Evolutionary conservation across 148 eudicot species (phyloP), one percentile per base, ranked within the genome.

Genomic region (Heliosperma pusillum): DNA sequence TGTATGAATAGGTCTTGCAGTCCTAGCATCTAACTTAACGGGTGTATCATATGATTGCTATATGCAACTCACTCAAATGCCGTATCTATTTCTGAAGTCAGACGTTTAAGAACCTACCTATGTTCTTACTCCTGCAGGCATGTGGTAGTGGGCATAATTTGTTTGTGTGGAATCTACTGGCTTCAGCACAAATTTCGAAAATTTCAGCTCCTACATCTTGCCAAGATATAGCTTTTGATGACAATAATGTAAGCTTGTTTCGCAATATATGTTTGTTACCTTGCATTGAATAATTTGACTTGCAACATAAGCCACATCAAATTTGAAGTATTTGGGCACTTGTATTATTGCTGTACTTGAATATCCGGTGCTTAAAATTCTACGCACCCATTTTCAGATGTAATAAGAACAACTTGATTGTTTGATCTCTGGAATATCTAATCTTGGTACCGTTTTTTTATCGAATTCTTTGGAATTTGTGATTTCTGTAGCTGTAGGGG

Each of bases 141-240:
- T 90, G 86, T 82, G 97, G 99, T 73, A 88, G 89, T 78, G 96
- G 96, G 27, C 90, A 72, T 59, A 87, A 75, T 80, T 79, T 95
- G 72, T 90, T 86, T 63, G 83, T 95, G 29, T 95, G 99, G 99
- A 92, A 88, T 81, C 90, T 95, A 69, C 85, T 91, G 73, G 99
- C 96, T 78, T 79, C 86, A 76, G 99, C 88, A 79, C 88, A 89
- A 78, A 84, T 89, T 68, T 90, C 93, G 52, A 83, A 77, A 66
- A 82, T 84, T 67, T 33, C 71, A 65, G 85, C 85, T 63, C 84
- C 58, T 50, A 87, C 92, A 67, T 76, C 86, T 57, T 74, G 83
- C 81, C 99, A 95, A 82, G 97, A 95, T 89, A 76, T 92, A 59
- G 29, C 78, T 67, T 95, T 92, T 86, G 93, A 90, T 72, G 87